These are phyloP conservation scores for Collybia mongolica DNA, from an alignment of 768 basidiomycete genomes.

Conservation along the genomic window DNA sequence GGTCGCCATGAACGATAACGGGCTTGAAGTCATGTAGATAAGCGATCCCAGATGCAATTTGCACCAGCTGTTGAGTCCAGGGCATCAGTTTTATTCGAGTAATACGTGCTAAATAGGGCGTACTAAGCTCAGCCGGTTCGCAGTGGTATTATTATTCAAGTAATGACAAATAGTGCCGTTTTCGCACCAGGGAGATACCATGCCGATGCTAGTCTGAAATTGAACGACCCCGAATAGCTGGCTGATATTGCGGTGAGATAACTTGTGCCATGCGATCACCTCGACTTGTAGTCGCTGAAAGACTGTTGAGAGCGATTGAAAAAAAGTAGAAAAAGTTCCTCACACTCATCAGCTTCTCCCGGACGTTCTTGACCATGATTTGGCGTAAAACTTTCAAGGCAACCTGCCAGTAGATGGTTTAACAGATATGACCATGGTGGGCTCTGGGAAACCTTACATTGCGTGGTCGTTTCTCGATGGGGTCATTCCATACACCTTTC, in stretches of 20 bases:
- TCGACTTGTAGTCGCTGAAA: constrained; percentile 54
- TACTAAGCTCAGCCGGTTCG: constrained; percentile 48
- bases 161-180: constrained; percentile 57
- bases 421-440: not conserved
- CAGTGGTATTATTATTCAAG: constrained; percentile 38
- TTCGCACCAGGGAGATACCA: constrained; percentile 66
- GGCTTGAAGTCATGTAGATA: constrained; percentile 58
- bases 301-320: not conserved
- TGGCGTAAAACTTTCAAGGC: constrained; percentile 58
- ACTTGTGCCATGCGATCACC: constrained; percentile 54
- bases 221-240: constrained; percentile 56
- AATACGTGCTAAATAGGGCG: constrained; percentile 12
- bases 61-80: constrained; percentile 36
- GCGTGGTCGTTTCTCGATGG: constrained; percentile 35
- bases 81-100: not conserved
- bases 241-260: constrained; percentile 55
- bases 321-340: not conserved
- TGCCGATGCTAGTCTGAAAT: constrained; percentile 48
- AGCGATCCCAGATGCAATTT: constrained; percentile 55
- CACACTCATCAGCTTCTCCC: constrained; percentile 54
- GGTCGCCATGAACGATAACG: constrained; percentile 57
- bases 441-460: constrained; percentile 20
- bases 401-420: constrained; percentile 33
- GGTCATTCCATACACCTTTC: constrained; percentile 55
- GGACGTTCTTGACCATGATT: constrained; percentile 47